These are phyloP conservation scores for Ceratopteris richardii DNA, from an alignment of 75 land plant species.

Conservation along the genomic window DNA sequence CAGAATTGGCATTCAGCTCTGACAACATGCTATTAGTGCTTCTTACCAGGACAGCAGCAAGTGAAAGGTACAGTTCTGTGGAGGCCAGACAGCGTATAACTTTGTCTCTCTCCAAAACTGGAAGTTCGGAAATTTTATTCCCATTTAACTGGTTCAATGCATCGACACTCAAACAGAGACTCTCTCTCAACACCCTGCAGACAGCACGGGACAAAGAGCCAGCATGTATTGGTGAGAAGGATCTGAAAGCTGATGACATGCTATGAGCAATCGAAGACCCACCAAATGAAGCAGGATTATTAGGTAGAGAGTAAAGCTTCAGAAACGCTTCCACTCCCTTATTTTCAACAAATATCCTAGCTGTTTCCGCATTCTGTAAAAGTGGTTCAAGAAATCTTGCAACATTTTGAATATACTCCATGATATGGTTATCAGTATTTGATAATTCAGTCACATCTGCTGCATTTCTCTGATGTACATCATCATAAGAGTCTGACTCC, in stretches of 20 bases:
- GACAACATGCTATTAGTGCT: conserved; percentile 13
- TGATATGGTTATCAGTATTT: conserved; percentile 57
- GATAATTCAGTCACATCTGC: conserved; percentile 19
- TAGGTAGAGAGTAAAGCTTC: conserved; percentile 70
- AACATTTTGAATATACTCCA: conserved; percentile 77
- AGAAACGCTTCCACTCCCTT: conserved; percentile 83
- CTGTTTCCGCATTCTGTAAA: conserved; percentile 84
- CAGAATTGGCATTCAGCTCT: conserved; percentile 9
- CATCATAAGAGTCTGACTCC: conserved; percentile 72
- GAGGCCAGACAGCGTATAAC: conserved; percentile 11
- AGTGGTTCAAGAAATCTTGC: conserved; percentile 84
- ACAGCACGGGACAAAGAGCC: conserved; percentile 66
- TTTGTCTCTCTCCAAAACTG: conserved; percentile 2
- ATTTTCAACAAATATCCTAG: conserved; percentile 86
- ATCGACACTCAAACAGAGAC: conserved; percentile 54
- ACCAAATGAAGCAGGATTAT: conserved; percentile 76
- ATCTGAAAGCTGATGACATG: conserved; percentile 79
- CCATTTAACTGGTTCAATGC: conserved; percentile 28
- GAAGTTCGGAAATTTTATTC: conserved; percentile 39
- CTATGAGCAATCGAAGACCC: conserved; percentile 88
- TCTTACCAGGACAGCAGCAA: conserved; percentile 15
- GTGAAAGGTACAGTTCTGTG: conserved; percentile 16
- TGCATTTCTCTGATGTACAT: conserved; percentile 23
- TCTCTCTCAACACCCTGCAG: conserved; percentile 63
- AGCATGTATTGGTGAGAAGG: conserved; percentile 91